phyloP scores from a whole-genome alignment of 2,329 filamentous ascomycete species.

The Verticillium dahliae region DNA sequence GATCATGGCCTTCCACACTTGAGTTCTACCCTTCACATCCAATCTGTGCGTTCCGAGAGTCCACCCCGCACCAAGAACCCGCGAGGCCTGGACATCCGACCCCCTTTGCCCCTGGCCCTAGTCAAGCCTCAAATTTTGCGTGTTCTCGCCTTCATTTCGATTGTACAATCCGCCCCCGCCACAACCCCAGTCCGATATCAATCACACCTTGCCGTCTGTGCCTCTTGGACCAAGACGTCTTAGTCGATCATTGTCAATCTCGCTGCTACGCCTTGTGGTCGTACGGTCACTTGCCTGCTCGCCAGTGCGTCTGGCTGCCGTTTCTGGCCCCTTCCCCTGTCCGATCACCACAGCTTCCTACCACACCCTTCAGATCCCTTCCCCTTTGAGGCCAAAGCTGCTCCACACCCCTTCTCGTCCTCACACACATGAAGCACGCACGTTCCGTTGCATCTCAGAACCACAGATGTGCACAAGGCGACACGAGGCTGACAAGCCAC shows the following conservation, averaged over 20 bases:
- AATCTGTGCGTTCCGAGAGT: conserved; percentile 3
- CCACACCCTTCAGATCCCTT: conserved; percentile 6
- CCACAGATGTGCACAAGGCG: conserved; percentile 2
- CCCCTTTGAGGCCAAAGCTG: background rate
- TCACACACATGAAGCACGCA: conserved; percentile 12
- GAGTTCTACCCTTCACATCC: background rate
- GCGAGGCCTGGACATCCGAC: background rate
- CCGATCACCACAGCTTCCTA: background rate
- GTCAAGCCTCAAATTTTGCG: conserved; percentile 6
- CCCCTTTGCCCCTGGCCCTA: background rate
- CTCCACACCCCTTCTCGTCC: conserved; percentile 12
- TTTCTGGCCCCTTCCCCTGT: background rate
- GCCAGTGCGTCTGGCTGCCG: background rate
- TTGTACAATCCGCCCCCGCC: background rate
- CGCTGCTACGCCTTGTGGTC: background rate
- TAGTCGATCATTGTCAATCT: background rate
- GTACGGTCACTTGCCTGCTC: background rate
- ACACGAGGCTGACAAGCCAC: conserved; percentile 13
- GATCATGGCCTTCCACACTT: background rate
- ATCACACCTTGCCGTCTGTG: background rate
- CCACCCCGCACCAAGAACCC: background rate
- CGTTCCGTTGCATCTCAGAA: background rate
- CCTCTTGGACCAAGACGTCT: background rate
- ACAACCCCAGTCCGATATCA: background rate
- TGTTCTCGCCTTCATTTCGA: conserved; percentile 2